Base-by-base conservation (phyloP, 805 yeast species). In the Ogataea nakhonphanomensis region DNA sequence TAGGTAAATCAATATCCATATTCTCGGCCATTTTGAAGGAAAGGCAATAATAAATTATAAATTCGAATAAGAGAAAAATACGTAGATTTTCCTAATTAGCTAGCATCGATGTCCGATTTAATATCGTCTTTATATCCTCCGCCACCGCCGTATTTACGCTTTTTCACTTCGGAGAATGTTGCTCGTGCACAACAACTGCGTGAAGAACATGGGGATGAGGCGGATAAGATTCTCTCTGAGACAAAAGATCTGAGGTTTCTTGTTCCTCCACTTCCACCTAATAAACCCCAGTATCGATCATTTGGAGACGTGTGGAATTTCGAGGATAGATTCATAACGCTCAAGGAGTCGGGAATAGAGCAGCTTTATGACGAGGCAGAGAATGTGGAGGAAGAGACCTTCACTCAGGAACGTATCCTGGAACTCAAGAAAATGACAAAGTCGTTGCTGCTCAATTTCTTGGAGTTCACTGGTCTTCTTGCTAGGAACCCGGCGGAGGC, bases 251-350 rank as follows among this genome's bases (percentile, higher is more conserved):
- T 84, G 27, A 70, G 73, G 52, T 80, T 78, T 47, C 62, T 83
- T 14, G 60, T 74, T 10, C 91, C 91, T 0, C 95, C 95, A 1
- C 50, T 57, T 11, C 70, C 70, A 34, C 93, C 93, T 1, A 55
- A 61, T n/a, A 74, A 76, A 5, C 72, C 73, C 7, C 76, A 78
- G 23, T 91, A 91, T 58, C 66, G 95, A 33, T 85, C 91, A 1
- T 93, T 89, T 63, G 99, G 99, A 5, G 84, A 83, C 49, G 66
- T 87, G 12, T 91, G 99, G 99, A 82, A 84, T 47, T 74, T 77
- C 51, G 72, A 74, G 45, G 96, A 91, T 57, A 78, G 76, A 51
- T 73, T 88, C 31, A 93, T 95, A 1, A 76, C 83, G 15, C 66
- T 93, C 17, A 74, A 76, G 40, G 86, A 81, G 21, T 76, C 85